These are phyloP conservation scores for Bipolaris cookei DNA, from an alignment of 2,329 filamentous ascomycete genomes.

Conservation along the genomic window DNA sequence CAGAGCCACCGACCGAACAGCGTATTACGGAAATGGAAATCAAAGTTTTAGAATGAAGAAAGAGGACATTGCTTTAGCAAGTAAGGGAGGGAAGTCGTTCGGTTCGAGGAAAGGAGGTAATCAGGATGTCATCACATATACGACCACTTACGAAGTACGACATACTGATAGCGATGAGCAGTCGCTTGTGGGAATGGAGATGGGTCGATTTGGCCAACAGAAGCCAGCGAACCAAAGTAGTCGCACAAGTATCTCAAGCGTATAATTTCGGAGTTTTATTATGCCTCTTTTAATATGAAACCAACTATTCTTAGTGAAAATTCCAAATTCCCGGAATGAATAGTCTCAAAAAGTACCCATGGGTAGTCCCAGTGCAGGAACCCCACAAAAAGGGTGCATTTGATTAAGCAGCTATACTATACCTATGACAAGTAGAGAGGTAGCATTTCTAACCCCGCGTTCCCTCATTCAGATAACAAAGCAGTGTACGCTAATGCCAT, in stretches of 20 bases:
- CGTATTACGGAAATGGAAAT: constrained; percentile 22
- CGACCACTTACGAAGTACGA: constrained; percentile 23
- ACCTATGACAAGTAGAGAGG: neutral
- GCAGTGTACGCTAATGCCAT: neutral
- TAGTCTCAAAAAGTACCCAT: no score
- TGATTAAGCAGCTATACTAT: neutral
- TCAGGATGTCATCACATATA: constrained; percentile 20
- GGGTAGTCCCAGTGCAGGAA: neutral
- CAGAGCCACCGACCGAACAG: constrained; percentile 14
- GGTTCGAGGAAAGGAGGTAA: constrained; percentile 1
- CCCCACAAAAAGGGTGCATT: neutral
- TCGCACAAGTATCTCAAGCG: constrained; percentile 19
- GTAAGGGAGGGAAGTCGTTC: constrained; percentile 5
- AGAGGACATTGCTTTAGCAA: constrained; percentile 21
- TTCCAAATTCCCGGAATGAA: no score
- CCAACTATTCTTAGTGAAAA: no score
- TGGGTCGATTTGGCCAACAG: constrained; percentile 8
- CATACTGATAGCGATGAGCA: constrained; percentile 21
- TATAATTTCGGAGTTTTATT: constrained; percentile 17
- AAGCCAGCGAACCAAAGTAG: constrained; percentile 10
- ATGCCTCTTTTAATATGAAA: neutral
- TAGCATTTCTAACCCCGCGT: neutral
- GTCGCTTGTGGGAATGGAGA: constrained; percentile 13
- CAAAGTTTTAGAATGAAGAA: constrained; percentile 31
- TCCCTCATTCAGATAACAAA: neutral